These are phyloP conservation scores for Botrytis cinerea DNA, from an alignment of 2,329 filamentous ascomycete species.

Conservation along the genomic window DNA sequence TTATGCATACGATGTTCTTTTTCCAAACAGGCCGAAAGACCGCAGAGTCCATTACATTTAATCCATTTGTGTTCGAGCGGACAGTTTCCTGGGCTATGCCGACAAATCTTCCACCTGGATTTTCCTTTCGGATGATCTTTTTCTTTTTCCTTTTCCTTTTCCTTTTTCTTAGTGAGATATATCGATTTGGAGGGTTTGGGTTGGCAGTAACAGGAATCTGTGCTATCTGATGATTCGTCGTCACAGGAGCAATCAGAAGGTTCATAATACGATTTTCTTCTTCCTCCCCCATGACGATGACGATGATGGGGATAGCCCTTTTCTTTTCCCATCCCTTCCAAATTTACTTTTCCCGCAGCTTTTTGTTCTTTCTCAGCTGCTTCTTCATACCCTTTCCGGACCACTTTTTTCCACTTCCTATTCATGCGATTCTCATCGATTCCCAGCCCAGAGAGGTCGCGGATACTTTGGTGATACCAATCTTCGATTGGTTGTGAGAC, in stretches of 20 bases:
- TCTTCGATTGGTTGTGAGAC: neutral
- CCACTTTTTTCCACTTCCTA: neutral
- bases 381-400: neutral
- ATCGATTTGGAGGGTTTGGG: neutral
- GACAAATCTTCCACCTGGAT: neutral
- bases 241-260: neutral
- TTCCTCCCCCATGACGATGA: neutral
- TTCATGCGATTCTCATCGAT: neutral
- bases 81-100: neutral
- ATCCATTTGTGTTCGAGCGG: neutral
- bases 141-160: neutral
- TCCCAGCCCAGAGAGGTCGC: neutral
- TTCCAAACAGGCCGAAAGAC: neutral
- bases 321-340: neutral
- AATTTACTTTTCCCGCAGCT: neutral
- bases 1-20: neutral
- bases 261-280: neutral
- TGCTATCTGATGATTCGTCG: neutral
- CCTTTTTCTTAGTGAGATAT: neutral
- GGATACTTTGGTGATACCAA: slow-evolving; percentile 5
- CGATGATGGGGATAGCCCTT: neutral
- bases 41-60: neutral
- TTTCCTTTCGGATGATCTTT: neutral
- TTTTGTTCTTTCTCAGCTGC: neutral
- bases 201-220: neutral